Conservation (phyloP, 1,284 basidiomycete genomes). For the Phlebopus sp. region DNA sequence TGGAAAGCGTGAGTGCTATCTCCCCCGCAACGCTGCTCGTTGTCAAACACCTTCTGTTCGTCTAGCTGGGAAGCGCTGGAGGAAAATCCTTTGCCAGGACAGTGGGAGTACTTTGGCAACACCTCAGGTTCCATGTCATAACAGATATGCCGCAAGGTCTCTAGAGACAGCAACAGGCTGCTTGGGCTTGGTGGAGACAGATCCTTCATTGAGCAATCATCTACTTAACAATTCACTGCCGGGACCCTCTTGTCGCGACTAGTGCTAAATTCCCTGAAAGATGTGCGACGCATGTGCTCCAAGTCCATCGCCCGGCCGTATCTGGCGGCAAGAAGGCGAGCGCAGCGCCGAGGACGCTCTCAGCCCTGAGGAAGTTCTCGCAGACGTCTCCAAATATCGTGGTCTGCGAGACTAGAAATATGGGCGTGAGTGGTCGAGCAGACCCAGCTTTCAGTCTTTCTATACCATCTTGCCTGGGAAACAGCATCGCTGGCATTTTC, state of each 20-base stretch:
- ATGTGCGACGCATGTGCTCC: slow-evolving; percentile 10
- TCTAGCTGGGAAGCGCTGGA: slow-evolving; percentile 84
- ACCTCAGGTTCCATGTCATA: slow-evolving; percentile 29
- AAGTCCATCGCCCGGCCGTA: not conserved
- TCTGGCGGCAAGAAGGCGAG: not conserved
- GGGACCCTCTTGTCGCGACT: not conserved
- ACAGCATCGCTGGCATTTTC: not conserved
- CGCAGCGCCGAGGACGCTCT: slow-evolving; percentile 6
- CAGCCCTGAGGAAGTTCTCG: slow-evolving; percentile 21
- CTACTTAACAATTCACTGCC: no score
- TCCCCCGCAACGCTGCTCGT: slow-evolving; percentile 3
- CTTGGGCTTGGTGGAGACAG: not conserved
- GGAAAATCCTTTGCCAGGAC: slow-evolving; percentile 75
- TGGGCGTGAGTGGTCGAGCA: not conserved
- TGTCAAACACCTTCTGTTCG: slow-evolving; percentile 3
- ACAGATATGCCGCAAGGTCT: not conserved
- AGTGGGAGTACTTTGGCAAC: slow-evolving; percentile 82
- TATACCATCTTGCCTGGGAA: no score
- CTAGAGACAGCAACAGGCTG: not conserved
- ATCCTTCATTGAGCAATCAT: no score
- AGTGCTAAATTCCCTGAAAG: not conserved
- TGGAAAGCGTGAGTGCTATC: slow-evolving; percentile 87
- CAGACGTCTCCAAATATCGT: slow-evolving; percentile 8
- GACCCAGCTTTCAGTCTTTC: not conserved
- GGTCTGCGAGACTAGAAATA: slow-evolving; percentile 14